A percentile compares a stretch with the other conserved stretches of the same genome.
Evolutionary conservation across 108 stramenopile species (phyloP).

Genomic region (Fragilariopsis cylindrus): DNA sequence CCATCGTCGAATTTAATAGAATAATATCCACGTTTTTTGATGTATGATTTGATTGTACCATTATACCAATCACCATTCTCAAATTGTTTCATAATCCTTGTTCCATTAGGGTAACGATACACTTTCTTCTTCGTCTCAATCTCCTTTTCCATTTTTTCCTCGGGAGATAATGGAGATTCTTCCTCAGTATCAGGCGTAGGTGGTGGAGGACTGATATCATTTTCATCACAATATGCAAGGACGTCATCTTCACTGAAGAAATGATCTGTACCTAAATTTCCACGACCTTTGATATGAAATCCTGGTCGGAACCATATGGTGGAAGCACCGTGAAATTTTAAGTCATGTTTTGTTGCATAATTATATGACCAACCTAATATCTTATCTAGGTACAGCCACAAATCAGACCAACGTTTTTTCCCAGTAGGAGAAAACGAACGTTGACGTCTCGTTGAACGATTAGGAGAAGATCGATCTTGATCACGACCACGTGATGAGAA

Average conservation of each 20-base stretch:
- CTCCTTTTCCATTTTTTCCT: background rate
- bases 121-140: background rate
- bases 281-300: slow-evolving; percentile 3
- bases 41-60: no score
- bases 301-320: slow-evolving; percentile 16
- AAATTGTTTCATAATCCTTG: no score
- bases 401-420: background rate
- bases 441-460: no score
- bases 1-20: background rate
- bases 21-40: background rate
- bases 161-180: background rate
- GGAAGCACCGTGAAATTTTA: background rate
- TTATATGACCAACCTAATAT: slow-evolving; percentile 9
- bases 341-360: background rate
- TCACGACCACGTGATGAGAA: background rate
- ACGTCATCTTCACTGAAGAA: slow-evolving; percentile 18
- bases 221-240: background rate
- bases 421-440: background rate
- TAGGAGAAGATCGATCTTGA: background rate
- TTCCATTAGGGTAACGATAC: background rate
- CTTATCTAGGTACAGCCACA: slow-evolving; percentile 5
- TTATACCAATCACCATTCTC: no score
- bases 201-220: background rate
- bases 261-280: background rate
- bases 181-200: background rate